Base-by-base conservation (phyloP, 768 basidiomycete genomes). In the Pulveroboletus sp. region DNA sequence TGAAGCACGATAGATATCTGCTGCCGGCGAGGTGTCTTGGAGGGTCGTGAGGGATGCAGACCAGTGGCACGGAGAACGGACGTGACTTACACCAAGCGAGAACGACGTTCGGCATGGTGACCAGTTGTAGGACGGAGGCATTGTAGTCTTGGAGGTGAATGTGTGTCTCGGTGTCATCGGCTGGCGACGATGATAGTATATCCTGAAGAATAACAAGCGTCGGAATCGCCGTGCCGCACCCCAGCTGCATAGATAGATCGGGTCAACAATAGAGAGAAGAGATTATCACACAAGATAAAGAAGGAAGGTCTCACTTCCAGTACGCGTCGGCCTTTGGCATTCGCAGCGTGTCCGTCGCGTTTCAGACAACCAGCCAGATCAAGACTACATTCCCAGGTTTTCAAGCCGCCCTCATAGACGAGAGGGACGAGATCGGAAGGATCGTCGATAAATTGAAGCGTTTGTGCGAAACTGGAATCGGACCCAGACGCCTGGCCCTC, bases 381-480 rank as follows among this genome's bases (percentile, higher is more conserved):
- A 13, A 93, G 69, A 42, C 89, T 88, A 57, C 92, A 95, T 66
- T 99, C 95, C 95, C 95, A 99, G 2, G 93, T 97, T 69, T 98
- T 97, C 45, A 98, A 66, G 6, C 95, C 95, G 18, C 95, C 95
- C 70, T 99, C 95, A 57, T 99, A 98, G 1, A 93, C 76, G 1
- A 93, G 85, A 3, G 93, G 88, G 4, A 97, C 81, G 13, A 99
- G 79, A 68, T 98, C 95, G 0, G 92, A 91, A 0, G 87, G 87
- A 1, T 84, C 81, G 55, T 92, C 86, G 15, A 95, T 72, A 50
- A 86, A 90, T 11, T 76, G 73, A 1, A 86, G 71, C 0, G 77
- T 76, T 0, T 71, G 67, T 39, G 63, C 52, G 18, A 41, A 27
- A 36, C 32, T 39, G 21, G 42, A 30, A 27, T 44, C 38, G 28